These are phyloP conservation scores for Plasmodium inui DNA, from an alignment of 169 alveolate species.

Conservation along the genomic window DNA sequence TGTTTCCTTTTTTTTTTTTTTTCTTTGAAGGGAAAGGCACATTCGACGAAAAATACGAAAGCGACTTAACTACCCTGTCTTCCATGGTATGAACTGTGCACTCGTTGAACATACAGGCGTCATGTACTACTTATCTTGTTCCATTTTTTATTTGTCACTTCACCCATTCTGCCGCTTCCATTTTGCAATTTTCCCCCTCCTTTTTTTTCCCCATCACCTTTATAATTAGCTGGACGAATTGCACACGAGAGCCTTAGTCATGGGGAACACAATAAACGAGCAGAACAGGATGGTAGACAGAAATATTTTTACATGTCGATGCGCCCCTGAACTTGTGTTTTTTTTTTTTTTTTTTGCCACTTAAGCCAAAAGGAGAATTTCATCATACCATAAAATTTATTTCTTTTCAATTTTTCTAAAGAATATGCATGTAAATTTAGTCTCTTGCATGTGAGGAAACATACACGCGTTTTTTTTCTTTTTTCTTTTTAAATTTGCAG, in stretches of 20 bases:
- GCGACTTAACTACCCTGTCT: slow-evolving; percentile 51
- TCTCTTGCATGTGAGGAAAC: not conserved
- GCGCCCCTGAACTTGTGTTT: not conserved
- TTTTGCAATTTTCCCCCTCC: not conserved
- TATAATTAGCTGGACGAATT: slow-evolving; percentile 65
- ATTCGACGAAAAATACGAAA: slow-evolving; percentile 68
- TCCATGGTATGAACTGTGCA: slow-evolving; percentile 37
- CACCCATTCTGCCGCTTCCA: not conserved
- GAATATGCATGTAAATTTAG: not conserved
- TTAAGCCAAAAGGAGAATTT: not conserved
- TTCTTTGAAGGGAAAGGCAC: slow-evolving; percentile 40
- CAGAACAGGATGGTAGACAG: slow-evolving; percentile 67
- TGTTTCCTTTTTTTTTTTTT: not conserved
- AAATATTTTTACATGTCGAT: slow-evolving; percentile 4
- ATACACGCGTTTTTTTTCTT: not conserved
- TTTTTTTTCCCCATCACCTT: not conserved
- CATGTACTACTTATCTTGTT: not conserved
- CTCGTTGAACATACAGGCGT: not conserved
- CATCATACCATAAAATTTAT: not conserved
- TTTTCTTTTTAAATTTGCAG: slow-evolving; percentile 21
- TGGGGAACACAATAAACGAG: slow-evolving; percentile 74
- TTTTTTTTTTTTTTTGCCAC: not conserved
- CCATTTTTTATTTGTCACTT: not conserved
- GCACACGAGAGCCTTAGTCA: slow-evolving; percentile 69
- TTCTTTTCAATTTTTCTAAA: not conserved